Evolutionary conservation across 2,329 filamentous ascomycete genomes (phyloP), one percentile per base, ranked within the genome.

Genomic region (Xylaria sp.): DNA sequence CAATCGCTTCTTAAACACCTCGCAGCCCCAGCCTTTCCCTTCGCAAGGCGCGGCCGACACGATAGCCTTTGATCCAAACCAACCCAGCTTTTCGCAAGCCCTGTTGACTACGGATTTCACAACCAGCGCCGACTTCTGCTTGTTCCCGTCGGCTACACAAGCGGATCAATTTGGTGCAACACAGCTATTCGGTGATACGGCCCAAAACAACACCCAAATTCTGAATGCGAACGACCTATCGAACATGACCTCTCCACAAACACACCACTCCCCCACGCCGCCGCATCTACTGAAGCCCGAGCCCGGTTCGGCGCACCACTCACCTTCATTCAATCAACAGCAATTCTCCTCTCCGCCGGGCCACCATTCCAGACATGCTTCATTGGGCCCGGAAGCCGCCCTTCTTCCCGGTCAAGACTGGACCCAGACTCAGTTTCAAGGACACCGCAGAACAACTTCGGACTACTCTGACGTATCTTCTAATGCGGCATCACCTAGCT

Each of bases 401-500:
- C 79, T 89, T n/a, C 79, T 87, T 33, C 83, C 82, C 2, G 82
- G 80, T n/a, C 86, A 88, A 71, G 86, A 89, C 67, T 89, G 87
- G 87, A 83, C 74, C 49, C 83, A 84, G 65, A 80, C 83, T 15
- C 86, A 88, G 68, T 97, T 97, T 77, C 91, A 93, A 73, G 85
- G 88, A n/a, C 95, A 97, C 78, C 88, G 94, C 74, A 89, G 94
- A 76, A 90, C 89, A 44, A 92, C 93, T 0, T 97, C 94, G n/a
- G 95, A 97, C 74, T 93, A 91, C 76, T 97, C 94, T 2, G 95
- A 97, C 73, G 90, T 97, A 6, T 97, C 91, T 5, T 97, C 93
- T 20, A 92, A 90, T 17, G 90, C 92, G 26, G 92, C 90, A 28
- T 97, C 95, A 20, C 95, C 95, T 3, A 93, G 93, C 76, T 82